phyloP scores from a whole-genome alignment of 2,329 filamentous ascomycete genomes.

The Xylogone sp. region DNA sequence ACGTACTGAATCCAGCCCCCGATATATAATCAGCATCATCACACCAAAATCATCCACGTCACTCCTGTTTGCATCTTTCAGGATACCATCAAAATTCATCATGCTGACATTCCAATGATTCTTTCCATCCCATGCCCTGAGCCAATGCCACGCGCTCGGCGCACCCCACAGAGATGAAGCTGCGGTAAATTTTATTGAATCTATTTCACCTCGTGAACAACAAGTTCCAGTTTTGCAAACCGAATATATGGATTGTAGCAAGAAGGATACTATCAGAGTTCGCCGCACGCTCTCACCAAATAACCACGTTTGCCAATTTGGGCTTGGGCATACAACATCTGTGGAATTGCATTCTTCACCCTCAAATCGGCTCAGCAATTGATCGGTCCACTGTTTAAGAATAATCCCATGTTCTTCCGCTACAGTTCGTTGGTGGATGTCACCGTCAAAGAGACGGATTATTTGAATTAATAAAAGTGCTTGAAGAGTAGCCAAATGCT shows the following conservation, averaged over 20 bases:
- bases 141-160: not conserved
- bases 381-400: constrained; percentile 19
- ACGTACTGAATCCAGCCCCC: not conserved
- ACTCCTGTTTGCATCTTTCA: not conserved
- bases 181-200: not conserved
- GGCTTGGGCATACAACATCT: not conserved
- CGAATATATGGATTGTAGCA: not conserved
- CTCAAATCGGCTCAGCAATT: constrained; percentile 7
- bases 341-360: not conserved
- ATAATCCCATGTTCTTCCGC: constrained; percentile 19
- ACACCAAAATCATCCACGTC: not conserved
- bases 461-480: constrained; percentile 25
- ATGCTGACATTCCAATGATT: not conserved
- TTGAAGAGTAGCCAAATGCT: constrained; percentile 15
- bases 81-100: not conserved
- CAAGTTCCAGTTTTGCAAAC: not conserved
- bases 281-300: not conserved
- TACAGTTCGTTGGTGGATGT: constrained; percentile 18
- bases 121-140: not conserved
- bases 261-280: not conserved
- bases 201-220: not conserved
- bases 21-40: not conserved
- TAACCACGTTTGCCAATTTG: not conserved
- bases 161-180: not conserved
- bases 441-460: constrained; percentile 28